Percentiles rank a stretch among this genome's conserved stretches.
Conservation (phyloP, 805 yeast genomes). For the Lipomyces anomalus region DNA sequence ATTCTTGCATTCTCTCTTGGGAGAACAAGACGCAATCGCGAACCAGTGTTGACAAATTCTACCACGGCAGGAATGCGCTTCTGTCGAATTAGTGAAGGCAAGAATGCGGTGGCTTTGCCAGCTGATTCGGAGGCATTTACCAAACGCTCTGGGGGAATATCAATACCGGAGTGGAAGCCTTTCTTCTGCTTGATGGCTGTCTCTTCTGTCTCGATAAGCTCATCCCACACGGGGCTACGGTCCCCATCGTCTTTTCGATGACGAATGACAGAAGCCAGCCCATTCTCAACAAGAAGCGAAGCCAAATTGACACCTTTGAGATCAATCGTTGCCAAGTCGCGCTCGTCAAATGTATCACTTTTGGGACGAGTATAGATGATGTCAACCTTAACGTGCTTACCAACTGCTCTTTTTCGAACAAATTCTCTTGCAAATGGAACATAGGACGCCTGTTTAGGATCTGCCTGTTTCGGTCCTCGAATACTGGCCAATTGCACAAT, state of each 20-base stretch:
- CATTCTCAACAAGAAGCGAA: slow-evolving; percentile 53
- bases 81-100: slow-evolving; percentile 63
- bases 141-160: slow-evolving; percentile 52
- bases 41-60: slow-evolving; percentile 64
- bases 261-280: slow-evolving; percentile 71
- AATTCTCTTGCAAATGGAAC: slow-evolving; percentile 68
- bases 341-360: slow-evolving; percentile 55
- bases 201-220: slow-evolving; percentile 61
- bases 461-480: slow-evolving; percentile 66
- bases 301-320: slow-evolving; percentile 45
- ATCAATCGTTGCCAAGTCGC: slow-evolving; percentile 56
- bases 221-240: slow-evolving; percentile 73
- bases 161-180: slow-evolving; percentile 59
- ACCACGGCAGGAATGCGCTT: slow-evolving; percentile 61
- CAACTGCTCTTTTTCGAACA: slow-evolving; percentile 61
- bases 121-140: slow-evolving; percentile 77
- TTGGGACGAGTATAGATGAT: slow-evolving; percentile 62
- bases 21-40: slow-evolving; percentile 57
- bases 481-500: slow-evolving; percentile 73
- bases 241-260: slow-evolving; percentile 70
- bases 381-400: slow-evolving; percentile 56
- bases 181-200: slow-evolving; percentile 49
- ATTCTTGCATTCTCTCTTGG: slow-evolving; percentile 69
- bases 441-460: slow-evolving; percentile 50
- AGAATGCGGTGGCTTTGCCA: slow-evolving; percentile 66